phyloP scores from a whole-genome alignment of 2,329 filamentous ascomycete genomes.

The Hansfordia pulvinata region DNA sequence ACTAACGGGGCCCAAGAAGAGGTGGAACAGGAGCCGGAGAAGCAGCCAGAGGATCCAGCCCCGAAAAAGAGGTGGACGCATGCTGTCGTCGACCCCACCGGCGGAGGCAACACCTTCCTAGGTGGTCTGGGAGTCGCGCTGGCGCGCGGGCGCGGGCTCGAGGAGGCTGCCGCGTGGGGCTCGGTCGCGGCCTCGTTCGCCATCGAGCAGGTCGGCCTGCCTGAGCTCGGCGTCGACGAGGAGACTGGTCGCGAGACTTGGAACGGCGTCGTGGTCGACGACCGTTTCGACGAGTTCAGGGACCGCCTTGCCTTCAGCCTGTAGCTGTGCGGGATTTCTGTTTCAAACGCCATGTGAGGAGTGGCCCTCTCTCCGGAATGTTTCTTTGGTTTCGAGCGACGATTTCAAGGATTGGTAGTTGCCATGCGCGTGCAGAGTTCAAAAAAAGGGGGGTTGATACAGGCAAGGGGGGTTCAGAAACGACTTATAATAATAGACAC shows the following conservation, averaged over 20 bases:
- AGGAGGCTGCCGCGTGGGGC: constrained; percentile 65
- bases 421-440: no score
- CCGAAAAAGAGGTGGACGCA: no score
- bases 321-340: no score
- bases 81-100: constrained; percentile 92
- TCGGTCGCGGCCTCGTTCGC: constrained; percentile 80
- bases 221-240: constrained; percentile 32
- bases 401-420: no score
- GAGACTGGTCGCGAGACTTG: constrained; percentile 39
- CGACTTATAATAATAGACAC: no score
- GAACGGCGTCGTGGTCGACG: constrained; percentile 42
- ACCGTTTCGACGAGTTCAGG: constrained; percentile 38
- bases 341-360: no score
- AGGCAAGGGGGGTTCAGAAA: no score
- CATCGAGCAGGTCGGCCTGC: constrained; percentile 88
- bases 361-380: no score
- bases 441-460: no score
- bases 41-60: no score
- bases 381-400: no score
- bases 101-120: constrained; percentile 85
- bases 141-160: constrained; percentile 43
- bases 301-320: constrained; percentile 19
- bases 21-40: constrained; percentile 21
- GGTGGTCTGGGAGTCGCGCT: constrained; percentile 44
- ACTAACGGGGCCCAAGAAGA: no score